A percentile compares a stretch with the other conserved stretches of the same genome.
These are phyloP conservation scores for Ascomycota sp. DNA, from an alignment of 2,329 filamentous ascomycete species.

Conservation along the genomic window DNA sequence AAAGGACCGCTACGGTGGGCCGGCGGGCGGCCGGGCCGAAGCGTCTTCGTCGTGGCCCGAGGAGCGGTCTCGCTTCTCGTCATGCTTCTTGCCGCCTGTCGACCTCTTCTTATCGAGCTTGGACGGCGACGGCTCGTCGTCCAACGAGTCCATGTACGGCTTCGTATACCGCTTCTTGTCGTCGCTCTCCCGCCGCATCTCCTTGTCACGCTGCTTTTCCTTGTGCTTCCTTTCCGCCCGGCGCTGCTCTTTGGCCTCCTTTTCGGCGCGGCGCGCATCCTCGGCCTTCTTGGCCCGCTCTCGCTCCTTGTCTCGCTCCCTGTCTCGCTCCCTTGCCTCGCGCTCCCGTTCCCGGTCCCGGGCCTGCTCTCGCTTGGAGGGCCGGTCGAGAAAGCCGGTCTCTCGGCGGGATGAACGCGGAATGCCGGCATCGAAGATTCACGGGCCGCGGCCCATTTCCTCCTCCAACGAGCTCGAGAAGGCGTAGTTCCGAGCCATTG, in stretches of 20 bases:
- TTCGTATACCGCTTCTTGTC: constrained; percentile 16
- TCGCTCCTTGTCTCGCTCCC: constrained; percentile 7
- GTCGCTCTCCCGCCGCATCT: constrained; percentile 15
- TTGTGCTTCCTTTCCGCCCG: constrained; percentile 14
- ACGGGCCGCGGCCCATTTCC: constrained; percentile 16
- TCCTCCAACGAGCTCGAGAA: constrained; percentile 26
- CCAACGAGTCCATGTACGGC: constrained; percentile 15
- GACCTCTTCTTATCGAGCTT: constrained; percentile 18
- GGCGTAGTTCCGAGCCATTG: constrained; percentile 14
- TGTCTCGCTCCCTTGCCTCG: constrained; percentile 3
- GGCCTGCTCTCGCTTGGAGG: constrained; percentile 22
- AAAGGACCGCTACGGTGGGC: constrained; percentile 7
- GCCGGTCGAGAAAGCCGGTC: constrained; percentile 24
- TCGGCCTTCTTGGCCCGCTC: too few species aligned
- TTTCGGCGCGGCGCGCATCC: constrained; percentile 9
- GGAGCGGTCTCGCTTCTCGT: constrained; percentile 16
- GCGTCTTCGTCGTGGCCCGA: constrained; percentile 12
- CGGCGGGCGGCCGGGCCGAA: constrained; percentile 5
- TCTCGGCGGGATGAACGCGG: constrained; percentile 21
- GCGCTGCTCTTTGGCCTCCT: constrained; percentile 13
- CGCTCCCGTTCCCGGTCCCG: constrained; percentile 11
- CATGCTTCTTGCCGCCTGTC: constrained; percentile 15
- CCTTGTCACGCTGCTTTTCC: constrained; percentile 18
- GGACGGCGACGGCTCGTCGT: constrained; percentile 9
- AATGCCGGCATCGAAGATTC: constrained; percentile 20